Conservation (phyloP, 148 eudicot species). For the Camellia granthamiana region DNA sequence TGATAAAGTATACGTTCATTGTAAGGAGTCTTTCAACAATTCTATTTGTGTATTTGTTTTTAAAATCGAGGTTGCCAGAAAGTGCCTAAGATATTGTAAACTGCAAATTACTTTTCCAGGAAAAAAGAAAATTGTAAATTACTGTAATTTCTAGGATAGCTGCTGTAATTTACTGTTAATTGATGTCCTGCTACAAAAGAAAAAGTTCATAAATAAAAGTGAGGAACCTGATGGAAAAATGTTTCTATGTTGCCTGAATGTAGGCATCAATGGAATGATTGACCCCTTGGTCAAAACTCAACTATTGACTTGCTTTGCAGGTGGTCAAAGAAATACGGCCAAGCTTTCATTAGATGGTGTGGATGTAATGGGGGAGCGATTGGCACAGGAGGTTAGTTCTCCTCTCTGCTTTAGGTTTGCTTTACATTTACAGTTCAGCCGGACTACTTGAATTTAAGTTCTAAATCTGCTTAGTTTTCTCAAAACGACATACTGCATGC, state of each 20-base stretch:
- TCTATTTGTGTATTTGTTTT: not conserved
- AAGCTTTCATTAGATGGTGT: slow-evolving; percentile 81
- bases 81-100: no score
- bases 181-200: no score
- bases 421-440: not conserved
- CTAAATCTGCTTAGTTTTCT: not conserved
- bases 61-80: no score
- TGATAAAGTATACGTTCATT: slow-evolving; percentile 87
- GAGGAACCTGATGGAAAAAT: not conserved
- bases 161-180: no score
- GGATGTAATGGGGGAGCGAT: slow-evolving; percentile 93
- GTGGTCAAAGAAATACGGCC: slow-evolving; percentile 31
- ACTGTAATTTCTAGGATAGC: no score
- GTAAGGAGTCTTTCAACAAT: slow-evolving; percentile 52
- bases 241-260: not conserved
- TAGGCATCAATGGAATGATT: not conserved
- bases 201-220: not conserved
- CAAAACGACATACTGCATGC: slow-evolving; percentile 8
- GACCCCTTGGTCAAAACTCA: not conserved
- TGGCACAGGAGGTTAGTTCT: slow-evolving; percentile 77
- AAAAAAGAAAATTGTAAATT: no score
- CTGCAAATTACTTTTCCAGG: no score
- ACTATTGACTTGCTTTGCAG: no score
- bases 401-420: slow-evolving; percentile 3
- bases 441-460: not conserved